These are phyloP conservation scores for Rhexocercosporidium sp. DNA, from an alignment of 2,329 filamentous ascomycete genomes.

Conservation along the genomic window DNA sequence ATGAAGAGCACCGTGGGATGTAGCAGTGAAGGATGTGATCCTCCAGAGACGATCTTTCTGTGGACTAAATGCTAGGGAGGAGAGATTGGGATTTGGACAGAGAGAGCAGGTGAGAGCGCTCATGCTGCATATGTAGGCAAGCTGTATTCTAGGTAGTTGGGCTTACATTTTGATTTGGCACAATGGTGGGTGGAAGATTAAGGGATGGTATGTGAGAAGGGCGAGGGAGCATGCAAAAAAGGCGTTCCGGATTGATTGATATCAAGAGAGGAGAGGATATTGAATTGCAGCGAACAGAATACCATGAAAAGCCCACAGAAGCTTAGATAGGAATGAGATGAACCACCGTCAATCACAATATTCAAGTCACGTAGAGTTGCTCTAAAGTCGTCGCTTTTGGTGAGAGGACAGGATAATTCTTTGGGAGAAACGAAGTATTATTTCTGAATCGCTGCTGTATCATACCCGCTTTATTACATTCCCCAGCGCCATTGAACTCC, in stretches of 20 bases:
- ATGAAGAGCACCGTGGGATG: not conserved
- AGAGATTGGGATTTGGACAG: not conserved
- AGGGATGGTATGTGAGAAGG: conserved; percentile 14
- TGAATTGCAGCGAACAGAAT: conserved; percentile 29
- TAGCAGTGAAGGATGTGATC: not conserved
- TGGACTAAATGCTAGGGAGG: not conserved
- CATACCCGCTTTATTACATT: not conserved
- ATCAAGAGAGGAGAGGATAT: not conserved
- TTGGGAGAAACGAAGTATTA: not conserved
- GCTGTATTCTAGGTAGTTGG: conserved; percentile 23
- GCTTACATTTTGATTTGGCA: conserved; percentile 12
- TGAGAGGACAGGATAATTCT: too few species aligned
- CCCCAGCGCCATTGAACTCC: conserved; percentile 6
- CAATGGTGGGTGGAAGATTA: conserved; percentile 19
- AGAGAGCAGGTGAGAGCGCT: not conserved
- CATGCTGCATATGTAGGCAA: not conserved
- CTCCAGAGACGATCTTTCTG: not conserved
- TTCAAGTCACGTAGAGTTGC: not conserved
- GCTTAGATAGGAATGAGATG: conserved; percentile 25
- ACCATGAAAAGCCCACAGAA: conserved; percentile 23
- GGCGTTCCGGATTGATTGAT: conserved; percentile 29
- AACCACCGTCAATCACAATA: not conserved
- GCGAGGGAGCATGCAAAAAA: conserved; percentile 19
- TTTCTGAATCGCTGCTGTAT: not conserved
- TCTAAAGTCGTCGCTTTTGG: too few species aligned